Evolutionary conservation across 1,284 basidiomycete species (phyloP), one percentile per base, ranked within the genome.

Genomic region (Singerocomus rubriflavus): DNA sequence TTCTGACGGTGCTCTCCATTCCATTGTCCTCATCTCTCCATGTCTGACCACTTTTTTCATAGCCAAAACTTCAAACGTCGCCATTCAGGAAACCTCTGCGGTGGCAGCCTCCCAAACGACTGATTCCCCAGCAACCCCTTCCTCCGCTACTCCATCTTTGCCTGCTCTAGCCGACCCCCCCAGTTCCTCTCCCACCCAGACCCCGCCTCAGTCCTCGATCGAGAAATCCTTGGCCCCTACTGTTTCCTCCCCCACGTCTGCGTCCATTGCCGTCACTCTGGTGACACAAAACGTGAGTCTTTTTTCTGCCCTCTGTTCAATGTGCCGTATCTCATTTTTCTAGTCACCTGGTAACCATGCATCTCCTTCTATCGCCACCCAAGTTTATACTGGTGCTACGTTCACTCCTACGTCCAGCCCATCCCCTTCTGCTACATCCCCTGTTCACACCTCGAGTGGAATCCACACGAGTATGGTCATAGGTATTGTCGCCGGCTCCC

Each of bases 401-500:
- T 50, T 51, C 37, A 48, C 39, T 4, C 39, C 49, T 49, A 32
- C 44, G 34, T 12, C 54, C 45, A 17, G 49, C 46, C 4, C 34
- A 17, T 45, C 54, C 11, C 43, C 55, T 13, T 46, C 67, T 17
- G 27, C 65, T 4, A 59, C 61, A 13, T 53, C 60, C 10, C 42
- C 67, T 26, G 14, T 68, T 7, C 45, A 48, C 5, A 55, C 62
- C 43, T 48, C 64, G n/a, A 27, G 61, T 21, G 63, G 63, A 31
- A 50, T 64, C 21, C 72, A 66, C 51, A 70, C 73, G 16, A 69
- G 70, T 29, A 66, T 73, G 2, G 65, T 86, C 25, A 58, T 79
- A 16, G 84, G 81, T 17, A 82, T 79, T 46, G 67, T 84, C 17
- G 73, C 71, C 14, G 82, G 77, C 4, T 73, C 68, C 21, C 59